These are phyloP conservation scores for Tricholoma hemisulphureum DNA, from an alignment of 768 basidiomycete genomes.

Conservation along the genomic window DNA sequence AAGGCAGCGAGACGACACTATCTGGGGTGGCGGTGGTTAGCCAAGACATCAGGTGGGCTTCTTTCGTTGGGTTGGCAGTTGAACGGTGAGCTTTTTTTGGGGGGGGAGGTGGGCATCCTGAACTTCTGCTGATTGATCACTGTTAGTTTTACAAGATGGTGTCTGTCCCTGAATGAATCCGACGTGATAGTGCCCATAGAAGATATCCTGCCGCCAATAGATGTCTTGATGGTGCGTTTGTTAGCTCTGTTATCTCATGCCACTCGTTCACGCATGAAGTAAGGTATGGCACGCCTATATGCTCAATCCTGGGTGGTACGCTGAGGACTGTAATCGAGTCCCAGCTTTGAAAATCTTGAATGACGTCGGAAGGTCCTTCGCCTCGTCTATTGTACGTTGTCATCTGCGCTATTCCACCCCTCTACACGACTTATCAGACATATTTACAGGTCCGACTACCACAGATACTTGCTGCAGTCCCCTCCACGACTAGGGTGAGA, in stretches of 20 bases:
- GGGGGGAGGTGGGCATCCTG: neutral
- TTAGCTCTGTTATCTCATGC: no score
- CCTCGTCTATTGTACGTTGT: neutral
- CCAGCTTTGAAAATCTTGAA: constrained; percentile 19
- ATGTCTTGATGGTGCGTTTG: constrained; percentile 22
- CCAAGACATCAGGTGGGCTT: constrained; percentile 14
- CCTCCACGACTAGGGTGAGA: constrained; percentile 22
- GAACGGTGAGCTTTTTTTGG: constrained; percentile 13
- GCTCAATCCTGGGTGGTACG: constrained; percentile 28
- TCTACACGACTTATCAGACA: neutral
- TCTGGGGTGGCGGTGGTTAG: no score
- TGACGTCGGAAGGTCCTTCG: constrained; percentile 12
- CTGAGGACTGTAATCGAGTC: constrained; percentile 30
- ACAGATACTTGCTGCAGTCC: neutral
- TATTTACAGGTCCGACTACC: neutral
- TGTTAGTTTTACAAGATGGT: constrained; percentile 21
- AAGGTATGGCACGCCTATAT: constrained; percentile 28
- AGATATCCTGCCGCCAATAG: constrained; percentile 15
- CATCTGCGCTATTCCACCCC: neutral
- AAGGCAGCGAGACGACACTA: no score
- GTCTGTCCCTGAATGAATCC: neutral
- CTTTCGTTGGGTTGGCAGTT: constrained; percentile 20
- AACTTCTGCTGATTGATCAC: neutral
- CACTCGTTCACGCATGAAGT: no score
- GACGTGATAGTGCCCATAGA: neutral